These are phyloP conservation scores for Mortierella claussenii DNA, from an alignment of 192 early-diverging fungal genomes.

Conservation along the genomic window DNA sequence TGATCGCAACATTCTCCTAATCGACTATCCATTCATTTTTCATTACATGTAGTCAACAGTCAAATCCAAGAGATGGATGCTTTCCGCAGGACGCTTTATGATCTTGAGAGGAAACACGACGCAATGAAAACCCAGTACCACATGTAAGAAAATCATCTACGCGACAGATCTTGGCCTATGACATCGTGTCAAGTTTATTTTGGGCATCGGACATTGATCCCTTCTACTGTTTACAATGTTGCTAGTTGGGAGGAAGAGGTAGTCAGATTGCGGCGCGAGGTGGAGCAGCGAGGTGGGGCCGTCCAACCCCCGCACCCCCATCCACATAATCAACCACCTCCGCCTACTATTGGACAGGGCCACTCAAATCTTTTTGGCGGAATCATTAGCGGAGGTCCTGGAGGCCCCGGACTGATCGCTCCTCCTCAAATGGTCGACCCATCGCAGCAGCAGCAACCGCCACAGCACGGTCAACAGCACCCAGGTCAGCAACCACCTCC, in stretches of 20 bases:
- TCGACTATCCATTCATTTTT: not conserved
- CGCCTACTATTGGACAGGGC: conserved; percentile 71
- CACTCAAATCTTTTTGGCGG: conserved; percentile 67
- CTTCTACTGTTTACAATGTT: not conserved
- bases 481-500: conserved; percentile 22
- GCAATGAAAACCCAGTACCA: conserved; percentile 81
- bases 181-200: not conserved
- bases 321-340: conserved; percentile 65
- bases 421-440: conserved; percentile 65
- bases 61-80: conserved; percentile 85
- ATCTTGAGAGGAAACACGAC: conserved; percentile 87
- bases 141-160: conserved; percentile 10
- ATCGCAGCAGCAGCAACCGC: conserved; percentile 23
- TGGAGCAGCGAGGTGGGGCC: conserved; percentile 77
- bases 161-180: not conserved
- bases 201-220: not conserved
- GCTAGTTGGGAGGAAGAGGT: conserved; percentile 87
- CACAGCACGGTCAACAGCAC: conserved; percentile 24
- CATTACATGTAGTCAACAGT: conserved; percentile 60
- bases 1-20: no score
- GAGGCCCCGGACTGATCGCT: conserved; percentile 58
- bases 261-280: conserved; percentile 78
- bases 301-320: conserved; percentile 57
- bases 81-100: conserved; percentile 80
- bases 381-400: conserved; percentile 59